Evolutionary conservation across 768 basidiomycete species (phyloP), one percentile per base, ranked within the genome.

Genomic region (Trametes cinnabarina): DNA sequence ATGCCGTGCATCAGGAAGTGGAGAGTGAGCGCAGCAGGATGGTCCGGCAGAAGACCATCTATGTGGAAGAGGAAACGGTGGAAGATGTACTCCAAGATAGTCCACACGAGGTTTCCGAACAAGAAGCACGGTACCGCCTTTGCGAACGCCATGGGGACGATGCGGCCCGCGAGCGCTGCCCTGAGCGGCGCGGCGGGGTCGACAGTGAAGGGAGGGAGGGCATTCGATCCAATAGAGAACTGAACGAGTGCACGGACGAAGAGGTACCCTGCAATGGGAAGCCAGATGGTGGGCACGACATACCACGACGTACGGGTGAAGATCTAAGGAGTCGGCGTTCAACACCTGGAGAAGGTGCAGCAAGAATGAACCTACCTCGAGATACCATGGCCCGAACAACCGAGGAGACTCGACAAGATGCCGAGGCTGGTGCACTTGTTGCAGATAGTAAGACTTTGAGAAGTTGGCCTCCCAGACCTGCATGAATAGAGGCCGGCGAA

Each of bases 51-150:
- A 67, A 79, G 72, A 9, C 84, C 79, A 68, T 99, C 97, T 65
- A 99, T 76, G 72, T 99, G 97, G 85, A 99, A 99, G 48, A 99
- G 75, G 84, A 98, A 98, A 40, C 97, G 88, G 73, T 99, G 97
- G 67, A 99, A 75, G 12, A 79, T 76, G 70, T 98, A 99, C 73
- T 98, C 97, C 71, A 97, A 74, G 57, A 97, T 70, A 0, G 97
- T 98, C 96, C 96, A 99, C 55, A 96, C 78, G 48, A 97, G 30
- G 70, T 92, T 94, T 5, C 97, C 97, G 40, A 85, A 49, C 58
- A 93, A 71, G 79, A 95, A 98, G 72, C 86, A 96, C 0, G 74
- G 62, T 19, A 81, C 52, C 0, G 86, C 79, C 65, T 88, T 84
- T 10, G 72, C 62, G 56, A 86, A 73, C 3, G 85, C 80, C 9